Percentiles rank a stretch among this genome's conserved stretches.
phyloP scores from a whole-genome alignment of 768 basidiomycete genomes.

The Russula ochroleuca region DNA sequence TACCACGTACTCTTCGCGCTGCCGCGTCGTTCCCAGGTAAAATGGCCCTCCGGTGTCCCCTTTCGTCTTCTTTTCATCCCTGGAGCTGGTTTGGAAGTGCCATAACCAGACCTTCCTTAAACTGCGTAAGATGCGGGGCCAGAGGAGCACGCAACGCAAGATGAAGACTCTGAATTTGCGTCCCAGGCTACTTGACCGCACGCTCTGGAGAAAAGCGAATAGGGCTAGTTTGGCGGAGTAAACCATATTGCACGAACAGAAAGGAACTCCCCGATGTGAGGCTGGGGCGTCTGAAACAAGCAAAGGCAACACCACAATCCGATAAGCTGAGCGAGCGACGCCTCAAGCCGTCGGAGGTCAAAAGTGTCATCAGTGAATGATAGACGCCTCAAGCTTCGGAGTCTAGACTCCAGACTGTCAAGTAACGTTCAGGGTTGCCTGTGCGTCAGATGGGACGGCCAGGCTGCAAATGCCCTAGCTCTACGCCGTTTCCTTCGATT shows the following conservation, averaged over 20 bases:
- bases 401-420: background rate
- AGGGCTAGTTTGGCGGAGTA: background rate
- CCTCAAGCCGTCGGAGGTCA: no score
- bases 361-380: background rate
- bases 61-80: background rate
- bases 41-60: background rate
- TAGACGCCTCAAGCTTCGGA: background rate
- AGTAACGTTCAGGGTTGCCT: background rate
- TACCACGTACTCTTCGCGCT: background rate
- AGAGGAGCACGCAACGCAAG: constrained; percentile 2
- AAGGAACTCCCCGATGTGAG: no score
- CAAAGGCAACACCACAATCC: background rate
- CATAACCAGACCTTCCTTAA: background rate
- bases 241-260: background rate
- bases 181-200: background rate
- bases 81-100: background rate
- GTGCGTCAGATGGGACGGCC: no score
- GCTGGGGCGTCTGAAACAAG: background rate
- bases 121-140: background rate
- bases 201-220: background rate
- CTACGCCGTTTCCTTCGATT: background rate
- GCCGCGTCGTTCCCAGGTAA: no score
- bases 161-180: constrained; percentile 1
- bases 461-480: background rate
- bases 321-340: background rate